These are phyloP conservation scores for Nicotiana noctiflora DNA, from an alignment of 257 asterid genomes.

Conservation along the genomic window DNA sequence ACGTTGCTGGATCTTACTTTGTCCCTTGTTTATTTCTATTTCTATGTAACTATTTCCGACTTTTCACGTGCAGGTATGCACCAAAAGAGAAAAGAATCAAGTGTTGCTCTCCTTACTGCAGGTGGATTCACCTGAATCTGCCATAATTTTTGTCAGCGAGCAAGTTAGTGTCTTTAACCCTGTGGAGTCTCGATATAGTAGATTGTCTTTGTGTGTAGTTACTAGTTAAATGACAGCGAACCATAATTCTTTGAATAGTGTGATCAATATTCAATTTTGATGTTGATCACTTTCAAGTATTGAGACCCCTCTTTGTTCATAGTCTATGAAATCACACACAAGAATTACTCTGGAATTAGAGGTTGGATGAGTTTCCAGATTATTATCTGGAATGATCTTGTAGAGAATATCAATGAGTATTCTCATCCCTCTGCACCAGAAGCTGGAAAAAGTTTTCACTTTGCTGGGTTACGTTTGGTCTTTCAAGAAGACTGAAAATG, in stretches of 20 bases:
- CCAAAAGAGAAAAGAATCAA: slow-evolving; percentile 53
- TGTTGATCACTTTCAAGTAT: slow-evolving; percentile 6
- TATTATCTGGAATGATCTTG: neutral
- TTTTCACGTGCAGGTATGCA: slow-evolving; percentile 47
- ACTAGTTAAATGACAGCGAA: neutral
- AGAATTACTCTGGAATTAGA: neutral
- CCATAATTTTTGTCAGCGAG: slow-evolving; percentile 83
- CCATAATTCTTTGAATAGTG: neutral
- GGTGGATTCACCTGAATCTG: slow-evolving; percentile 71
- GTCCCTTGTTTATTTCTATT: neutral
- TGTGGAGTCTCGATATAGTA: neutral
- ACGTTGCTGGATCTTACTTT: neutral
- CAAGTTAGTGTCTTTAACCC: slow-evolving; percentile 52
- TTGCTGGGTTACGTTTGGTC: too few relatives aligned
- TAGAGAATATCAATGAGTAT: neutral
- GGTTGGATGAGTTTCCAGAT: neutral
- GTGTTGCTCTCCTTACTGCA: slow-evolving; percentile 54
- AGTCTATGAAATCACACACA: neutral
- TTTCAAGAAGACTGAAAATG: too few relatives aligned
- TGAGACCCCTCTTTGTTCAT: slow-evolving; percentile 1
- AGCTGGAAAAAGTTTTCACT: too few relatives aligned
- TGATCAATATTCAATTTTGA: neutral
- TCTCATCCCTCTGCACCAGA: neutral
- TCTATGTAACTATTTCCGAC: slow-evolving; percentile 3
- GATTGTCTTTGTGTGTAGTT: neutral